Evolutionary conservation across 2,329 filamentous ascomycete species (phyloP), one percentile per base, ranked within the genome.

Genomic region (Lecanicillium sp.): DNA sequence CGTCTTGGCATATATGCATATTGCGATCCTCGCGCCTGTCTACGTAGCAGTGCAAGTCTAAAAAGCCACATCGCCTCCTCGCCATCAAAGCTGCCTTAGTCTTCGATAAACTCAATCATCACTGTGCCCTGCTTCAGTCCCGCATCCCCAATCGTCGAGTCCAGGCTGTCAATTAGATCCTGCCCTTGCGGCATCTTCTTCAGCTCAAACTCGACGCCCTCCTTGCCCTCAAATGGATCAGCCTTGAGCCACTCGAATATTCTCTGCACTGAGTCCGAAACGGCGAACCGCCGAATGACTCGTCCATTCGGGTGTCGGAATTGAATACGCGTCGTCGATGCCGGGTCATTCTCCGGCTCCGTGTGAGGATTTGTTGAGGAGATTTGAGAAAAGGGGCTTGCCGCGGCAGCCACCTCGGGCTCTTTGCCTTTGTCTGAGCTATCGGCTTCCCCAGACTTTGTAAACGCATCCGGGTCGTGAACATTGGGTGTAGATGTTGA

Each of bases 201-300:
- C 48, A 98, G 72, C 59, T 97, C 90, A 62, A 98, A 98, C 45
- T 78, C 74, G 11, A 83, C 61, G 0, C 83, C 86, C 20, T 77
- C 74, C 60, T 87, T 90, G 51, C 84, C 87, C 48, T 89, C 83
- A 35, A 94, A 61, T 2, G 88, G 86, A 43, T 84, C 79, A 1
- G 89, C 83, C 66, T 97, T 98, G 47, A 98, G 78, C 87, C 89
- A 98, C 65, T 98, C 92, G 60, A 90, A 98, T 33, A 98, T 80
- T 11, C 86, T 78, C 40, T 79, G 74, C 11, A 98, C 88, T 1
- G 75, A 69, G 42, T 98, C 92, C 12, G 75, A 61, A 4, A 89
- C 62, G 9, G 71, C 68, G 62, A 98, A 98, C n/a, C 87, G 78
- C 20, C 88, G 81, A 43, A 98, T 89, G 9, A 95, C 75, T 14